A percentile compares a stretch with the other conserved stretches of the same genome.
Evolutionary conservation across 2,329 filamentous ascomycete genomes (phyloP).

Genomic region (Hymenoscyphus fraxineus): DNA sequence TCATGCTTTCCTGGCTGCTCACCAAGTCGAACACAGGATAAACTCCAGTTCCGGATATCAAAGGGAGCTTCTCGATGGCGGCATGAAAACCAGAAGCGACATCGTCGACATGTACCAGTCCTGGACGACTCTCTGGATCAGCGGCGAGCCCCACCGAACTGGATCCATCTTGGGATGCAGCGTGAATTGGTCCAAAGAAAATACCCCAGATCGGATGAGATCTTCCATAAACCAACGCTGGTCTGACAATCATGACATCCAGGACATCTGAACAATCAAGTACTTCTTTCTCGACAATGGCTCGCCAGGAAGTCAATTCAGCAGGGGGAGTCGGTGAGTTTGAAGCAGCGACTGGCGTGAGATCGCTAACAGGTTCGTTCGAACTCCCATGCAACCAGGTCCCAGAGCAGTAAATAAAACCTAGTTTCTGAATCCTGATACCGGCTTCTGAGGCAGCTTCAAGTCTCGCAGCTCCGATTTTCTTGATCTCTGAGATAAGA

Average conservation of each 20-base stretch:
- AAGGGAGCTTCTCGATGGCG: slow-evolving; percentile 35
- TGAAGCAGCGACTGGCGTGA: slow-evolving; percentile 29
- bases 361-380: slow-evolving; percentile 30
- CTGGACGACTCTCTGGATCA: slow-evolving; percentile 25
- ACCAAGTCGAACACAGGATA: slow-evolving; percentile 40
- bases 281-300: slow-evolving; percentile 34
- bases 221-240: slow-evolving; percentile 38
- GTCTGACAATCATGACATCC: slow-evolving; percentile 36
- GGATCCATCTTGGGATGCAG: slow-evolving; percentile 25
- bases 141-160: slow-evolving; percentile 23
- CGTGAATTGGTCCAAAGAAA: slow-evolving; percentile 30
- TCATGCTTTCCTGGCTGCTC: slow-evolving; percentile 34
- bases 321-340: slow-evolving; percentile 24
- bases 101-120: slow-evolving; percentile 40
- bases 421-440: slow-evolving; percentile 34
- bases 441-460: slow-evolving; percentile 20
- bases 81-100: slow-evolving; percentile 34
- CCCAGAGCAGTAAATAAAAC: slow-evolving; percentile 38
- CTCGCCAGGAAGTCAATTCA: slow-evolving; percentile 33
- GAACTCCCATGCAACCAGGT: slow-evolving; percentile 38
- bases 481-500: slow-evolving; percentile 28
- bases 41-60: slow-evolving; percentile 28
- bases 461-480: slow-evolving; percentile 23
- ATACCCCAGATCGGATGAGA: slow-evolving; percentile 31
- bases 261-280: slow-evolving; percentile 32